A percentile compares a stretch with the other conserved stretches of the same genome.
These are phyloP conservation scores for Fusarium acutatum DNA, from an alignment of 2,329 filamentous ascomycete genomes.

Conservation along the genomic window DNA sequence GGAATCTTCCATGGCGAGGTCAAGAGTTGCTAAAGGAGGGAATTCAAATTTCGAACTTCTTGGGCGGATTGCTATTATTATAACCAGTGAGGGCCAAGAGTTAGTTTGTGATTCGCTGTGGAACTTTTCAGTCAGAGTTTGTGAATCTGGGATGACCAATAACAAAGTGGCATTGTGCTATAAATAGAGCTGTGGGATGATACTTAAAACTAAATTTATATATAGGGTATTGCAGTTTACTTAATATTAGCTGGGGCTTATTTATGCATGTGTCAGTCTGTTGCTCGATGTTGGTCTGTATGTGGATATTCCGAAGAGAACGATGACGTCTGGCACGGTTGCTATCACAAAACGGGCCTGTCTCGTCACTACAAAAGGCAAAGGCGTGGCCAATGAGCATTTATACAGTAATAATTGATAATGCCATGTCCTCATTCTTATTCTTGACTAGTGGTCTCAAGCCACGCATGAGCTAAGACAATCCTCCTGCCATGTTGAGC, in stretches of 20 bases:
- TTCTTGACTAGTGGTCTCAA: background rate
- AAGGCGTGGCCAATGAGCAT: background rate
- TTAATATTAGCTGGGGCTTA: too few species aligned
- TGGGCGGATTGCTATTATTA: background rate
- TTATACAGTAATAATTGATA: background rate
- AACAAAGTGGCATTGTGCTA: background rate
- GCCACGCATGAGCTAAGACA: background rate
- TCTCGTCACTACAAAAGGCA: background rate
- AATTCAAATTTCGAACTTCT: background rate
- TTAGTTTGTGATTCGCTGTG: background rate
- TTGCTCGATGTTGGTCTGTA: fast-evolving
- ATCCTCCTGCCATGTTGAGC: background rate
- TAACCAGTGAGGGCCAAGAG: fast-evolving
- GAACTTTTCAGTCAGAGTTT: background rate
- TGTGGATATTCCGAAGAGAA: background rate
- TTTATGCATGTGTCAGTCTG: background rate
- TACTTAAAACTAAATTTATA: too few species aligned
- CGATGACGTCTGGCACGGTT: background rate
- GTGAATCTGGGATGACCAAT: background rate
- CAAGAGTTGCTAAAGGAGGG: fast-evolving
- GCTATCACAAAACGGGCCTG: too few species aligned
- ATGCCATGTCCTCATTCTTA: background rate
- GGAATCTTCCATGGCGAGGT: background rate
- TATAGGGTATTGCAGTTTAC: too few species aligned
- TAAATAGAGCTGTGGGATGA: too few species aligned